A percentile compares a stretch with the other conserved stretches of the same genome.
phyloP scores from a whole-genome alignment of 768 basidiomycete species.

The Rhizopogon rudus region DNA sequence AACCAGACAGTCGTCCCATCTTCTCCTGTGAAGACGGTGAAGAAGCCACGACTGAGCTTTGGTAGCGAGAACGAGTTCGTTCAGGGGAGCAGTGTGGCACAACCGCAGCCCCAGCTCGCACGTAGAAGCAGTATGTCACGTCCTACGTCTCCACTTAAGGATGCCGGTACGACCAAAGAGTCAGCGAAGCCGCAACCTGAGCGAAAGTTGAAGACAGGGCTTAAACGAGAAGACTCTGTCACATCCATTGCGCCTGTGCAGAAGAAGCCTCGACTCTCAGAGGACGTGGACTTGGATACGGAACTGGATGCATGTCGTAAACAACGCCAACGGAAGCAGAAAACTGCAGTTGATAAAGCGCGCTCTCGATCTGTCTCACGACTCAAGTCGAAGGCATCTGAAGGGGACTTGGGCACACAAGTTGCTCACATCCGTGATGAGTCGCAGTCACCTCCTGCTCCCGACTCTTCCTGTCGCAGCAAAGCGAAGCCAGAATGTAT shows the following conservation, averaged over 20 bases:
- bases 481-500: background rate
- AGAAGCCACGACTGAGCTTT: slow-evolving; percentile 7
- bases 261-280: slow-evolving; percentile 18
- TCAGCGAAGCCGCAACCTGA: background rate
- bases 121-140: slow-evolving; percentile 5
- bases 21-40: slow-evolving; percentile 3
- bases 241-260: slow-evolving; percentile 9
- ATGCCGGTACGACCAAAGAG: background rate
- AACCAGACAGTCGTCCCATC: background rate
- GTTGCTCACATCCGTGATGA: slow-evolving; percentile 1
- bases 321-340: background rate
- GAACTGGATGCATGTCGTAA: background rate
- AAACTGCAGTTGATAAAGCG: slow-evolving; percentile 1
- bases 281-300: background rate
- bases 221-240: slow-evolving; percentile 1
- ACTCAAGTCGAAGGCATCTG: background rate
- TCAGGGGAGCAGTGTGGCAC: background rate
- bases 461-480: background rate
- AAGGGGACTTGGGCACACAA: background rate
- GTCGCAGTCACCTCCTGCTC: slow-evolving; percentile 1
- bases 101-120: background rate
- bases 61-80: background rate
- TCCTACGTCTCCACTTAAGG: background rate
- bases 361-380: slow-evolving; percentile 9
- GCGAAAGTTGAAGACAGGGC: background rate